Base-by-base conservation (phyloP, 1,139 yeast genomes). In the Nadsonia commutata region DNA sequence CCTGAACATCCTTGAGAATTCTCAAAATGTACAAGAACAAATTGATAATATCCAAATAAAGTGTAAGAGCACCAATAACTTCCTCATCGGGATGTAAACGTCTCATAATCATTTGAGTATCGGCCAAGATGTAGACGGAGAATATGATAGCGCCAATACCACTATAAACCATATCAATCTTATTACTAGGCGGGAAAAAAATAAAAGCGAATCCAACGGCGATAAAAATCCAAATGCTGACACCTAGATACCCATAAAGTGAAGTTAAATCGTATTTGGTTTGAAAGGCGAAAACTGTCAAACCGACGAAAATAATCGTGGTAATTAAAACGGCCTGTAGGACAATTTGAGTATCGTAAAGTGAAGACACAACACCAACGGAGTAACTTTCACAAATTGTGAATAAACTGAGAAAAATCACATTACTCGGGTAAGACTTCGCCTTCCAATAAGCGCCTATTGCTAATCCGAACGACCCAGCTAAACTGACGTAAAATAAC, bases 61-160 rank as follows among this genome's bases (percentile, higher is more conserved):
- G 70, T 50, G 74, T 66, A 56, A 85, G 76, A 17, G 93, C 76
- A 42, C 94, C 85, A 22, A 81, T 76, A 18, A 88, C 72, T 53
- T 84, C 94, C 54, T 86, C 95, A 51, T 83, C 95, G 48, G 93
- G 80, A 56, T 81, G 82, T 53, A 74, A 80, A 46, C 78, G 80
- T 56, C 83, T 80, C 75, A 85, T 72, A 43, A 90, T 74, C 50
- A 76, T 63, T 62, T 85, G 95, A 21, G 95, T 85, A 59, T 85
- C 95, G 43, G 84, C 75, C 45, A 85, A 63, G 45, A 85, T 73
- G 58, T 81, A 85, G 7, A 78, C 72, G 19, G 81, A 68, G 62
- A 85, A 86, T 5, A 85, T 64, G 36, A 79, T 55, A 3, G 94
- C 90, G 16, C 94, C 95, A 41, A 79, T 58, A 45, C 77, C 74